These are phyloP conservation scores for Strobilomyces confusus DNA, from an alignment of 768 basidiomycete genomes.

Conservation along the genomic window DNA sequence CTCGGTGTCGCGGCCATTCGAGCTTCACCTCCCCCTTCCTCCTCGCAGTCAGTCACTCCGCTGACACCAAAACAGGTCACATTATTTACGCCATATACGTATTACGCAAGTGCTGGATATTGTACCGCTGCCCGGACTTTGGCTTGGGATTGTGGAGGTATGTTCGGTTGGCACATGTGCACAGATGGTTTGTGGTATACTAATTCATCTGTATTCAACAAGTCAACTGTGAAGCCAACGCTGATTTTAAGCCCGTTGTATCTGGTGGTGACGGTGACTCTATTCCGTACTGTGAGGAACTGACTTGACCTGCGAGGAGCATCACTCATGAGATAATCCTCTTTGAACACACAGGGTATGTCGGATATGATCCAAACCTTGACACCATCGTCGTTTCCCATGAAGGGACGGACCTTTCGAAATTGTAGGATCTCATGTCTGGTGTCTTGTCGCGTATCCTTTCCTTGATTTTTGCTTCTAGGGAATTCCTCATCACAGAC, in stretches of 20 bases:
- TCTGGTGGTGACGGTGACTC: conserved; percentile 43
- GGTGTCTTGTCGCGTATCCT: not conserved
- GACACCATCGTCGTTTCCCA: conserved; percentile 36
- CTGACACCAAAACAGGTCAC: conserved; percentile 40
- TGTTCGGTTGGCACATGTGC: conserved; percentile 14
- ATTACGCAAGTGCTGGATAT: conserved; percentile 49
- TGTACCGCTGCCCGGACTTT: conserved; percentile 41
- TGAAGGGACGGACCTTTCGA: conserved; percentile 30
- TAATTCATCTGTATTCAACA: not conserved
- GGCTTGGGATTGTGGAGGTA: conserved; percentile 55
- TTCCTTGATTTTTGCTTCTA: conserved; percentile 6
- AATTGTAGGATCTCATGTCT: not conserved
- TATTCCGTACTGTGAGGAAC: conserved; percentile 40
- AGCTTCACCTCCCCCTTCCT: conserved; percentile 24
- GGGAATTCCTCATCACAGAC: conserved; percentile 41
- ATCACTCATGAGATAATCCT: not conserved
- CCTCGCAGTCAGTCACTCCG: conserved; percentile 38
- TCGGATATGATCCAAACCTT: conserved; percentile 44
- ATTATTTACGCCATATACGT: conserved; percentile 44
- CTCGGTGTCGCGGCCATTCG: conserved; percentile 10
- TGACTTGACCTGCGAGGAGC: not conserved
- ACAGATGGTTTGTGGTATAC: not conserved
- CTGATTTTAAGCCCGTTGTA: conserved; percentile 43
- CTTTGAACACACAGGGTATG: conserved; percentile 39
- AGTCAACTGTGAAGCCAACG: conserved; percentile 49